Base-by-base conservation (phyloP, 345 rosid species). In the Acer yangbiense region DNA sequence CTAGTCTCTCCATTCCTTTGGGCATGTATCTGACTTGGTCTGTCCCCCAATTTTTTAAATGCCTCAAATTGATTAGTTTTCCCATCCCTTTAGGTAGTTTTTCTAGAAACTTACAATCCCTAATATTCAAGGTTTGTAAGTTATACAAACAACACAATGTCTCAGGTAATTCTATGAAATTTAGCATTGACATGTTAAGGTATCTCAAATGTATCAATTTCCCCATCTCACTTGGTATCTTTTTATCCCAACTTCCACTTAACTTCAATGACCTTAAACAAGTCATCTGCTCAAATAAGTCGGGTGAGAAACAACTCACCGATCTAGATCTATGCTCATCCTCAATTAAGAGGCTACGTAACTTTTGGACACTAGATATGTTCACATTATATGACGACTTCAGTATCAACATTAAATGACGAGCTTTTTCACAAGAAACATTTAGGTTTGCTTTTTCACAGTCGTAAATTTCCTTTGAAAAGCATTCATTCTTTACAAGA, bases 321-420 rank as follows among this genome's bases (percentile, higher is more conserved):
- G 57, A 52, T 52, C 0, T 0, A 52, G 0, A 3, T 3, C n/a
- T n/a, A 13, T 14, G 0, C 4, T 6, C 20, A 64, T 2, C 18
- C 6, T 4, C 9, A 27, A 52, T 1, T 4, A 46, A 10, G n/a
- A 52, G n/a, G 57, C 57, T 52, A 5, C 57, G 18, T 52, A 52
- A n/a, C 18, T 16, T 52, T 14, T 4, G 1, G 57, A 14, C 57
- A 52, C 4, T 52, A 16, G 1, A 13, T 14, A 14, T 14, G 17
- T 52, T 13, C n/a, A 14, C 4, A 3, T 2, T 0, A 3, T 3
- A 0, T 0, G 57, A 52, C 6, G 1, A 3, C 3, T 13, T 16
- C n/a, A 16, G 0, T 13, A 5, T 52, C n/a, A 52, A 52, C 6
- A 13, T 52, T 16, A 0, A 52, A 52, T 52, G 57, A 3, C 7